A percentile compares a stretch with the other conserved stretches of the same genome.
Evolutionary conservation across 768 basidiomycete species (phyloP).

Genomic region (Auricularia heimuer): DNA sequence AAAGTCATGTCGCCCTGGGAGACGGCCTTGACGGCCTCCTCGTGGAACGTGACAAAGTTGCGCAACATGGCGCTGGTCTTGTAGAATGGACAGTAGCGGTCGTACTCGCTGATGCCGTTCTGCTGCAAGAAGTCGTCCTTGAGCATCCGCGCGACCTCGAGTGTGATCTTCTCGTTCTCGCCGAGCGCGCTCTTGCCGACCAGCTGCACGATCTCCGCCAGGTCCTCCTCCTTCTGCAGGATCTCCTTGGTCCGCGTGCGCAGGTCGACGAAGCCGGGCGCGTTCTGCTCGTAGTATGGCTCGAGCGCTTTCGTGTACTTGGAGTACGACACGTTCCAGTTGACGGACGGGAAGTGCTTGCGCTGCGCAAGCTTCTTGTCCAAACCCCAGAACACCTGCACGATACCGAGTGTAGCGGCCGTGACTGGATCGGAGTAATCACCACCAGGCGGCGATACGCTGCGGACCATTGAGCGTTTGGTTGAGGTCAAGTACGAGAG

Average conservation of each 20-base stretch:
- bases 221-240: constrained; percentile 95
- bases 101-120: constrained; percentile 98
- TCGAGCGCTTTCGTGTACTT: constrained; percentile 95
- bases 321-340: constrained; percentile 99
- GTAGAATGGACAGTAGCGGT: constrained; percentile 97
- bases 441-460: constrained; percentile 94
- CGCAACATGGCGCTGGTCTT: constrained; percentile 94
- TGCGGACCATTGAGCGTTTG: constrained; percentile 28
- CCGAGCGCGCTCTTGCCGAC: constrained; percentile 97
- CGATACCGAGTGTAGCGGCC: constrained; percentile 93
- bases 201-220: constrained; percentile 98
- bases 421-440: constrained; percentile 99
- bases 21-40: constrained; percentile 79
- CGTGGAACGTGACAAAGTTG: constrained; percentile 91
- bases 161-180: constrained; percentile 95
- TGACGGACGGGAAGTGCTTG: constrained; percentile 99
- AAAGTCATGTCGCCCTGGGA: constrained; percentile 77
- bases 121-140: constrained; percentile 98
- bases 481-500: constrained; percentile 40
- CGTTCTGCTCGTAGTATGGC: constrained; percentile 80
- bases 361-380: constrained; percentile 98
- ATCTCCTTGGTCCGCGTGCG: constrained; percentile 93
- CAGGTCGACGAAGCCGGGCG: constrained; percentile 91
- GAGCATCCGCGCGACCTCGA: constrained; percentile 93
- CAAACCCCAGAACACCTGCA: constrained; percentile 99